Evolutionary conservation across 139 green algal species (phyloP), one percentile per base, ranked within the genome.

Genomic region (Dunaliella sp.): DNA sequence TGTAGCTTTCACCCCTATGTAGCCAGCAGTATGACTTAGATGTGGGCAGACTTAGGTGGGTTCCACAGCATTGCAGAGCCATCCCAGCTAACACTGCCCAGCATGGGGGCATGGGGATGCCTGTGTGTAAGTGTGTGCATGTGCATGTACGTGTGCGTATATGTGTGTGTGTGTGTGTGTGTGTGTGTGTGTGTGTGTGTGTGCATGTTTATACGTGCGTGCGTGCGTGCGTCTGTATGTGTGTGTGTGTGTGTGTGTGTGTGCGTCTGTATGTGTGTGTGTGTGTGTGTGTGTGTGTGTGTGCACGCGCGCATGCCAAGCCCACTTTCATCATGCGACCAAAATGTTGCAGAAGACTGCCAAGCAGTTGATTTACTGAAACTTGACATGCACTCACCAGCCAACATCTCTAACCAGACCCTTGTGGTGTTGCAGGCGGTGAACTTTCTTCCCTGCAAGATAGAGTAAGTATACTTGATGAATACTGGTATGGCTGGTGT

Each of bases 81-180:
- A 83, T 98, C 96, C 91, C 96, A 98, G n/a, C 84, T 90, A 31
- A 93, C 89, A 26, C 92, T 93, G 21, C 88, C 91, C 48, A 99
- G 77, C 83, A 94, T 81, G 0, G 95, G 95, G 78, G 94, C 80
- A 83, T 90, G 86, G 0, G 97, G 97, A 90, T 99, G 97, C 97
- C 97, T 96, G 81, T 94, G 91, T 28, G 84, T 16, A 1, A 89
- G n/a, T n/a, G n/a, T n/a, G n/a, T 82, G 30, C 73, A 72, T 35
- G 37, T 12, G 24, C 12, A 76, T 16, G 37, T 77, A 37, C 34
- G 7, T 58, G 3, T 37, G 37, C 2, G 81, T 31, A 21, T 76
- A 37, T 84, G 81, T 35, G 36, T 34, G 35, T 75, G 26, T 31
- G 33, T 77, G 81, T 36, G 38, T 76, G 81, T 83, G 16, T 48